A percentile compares a stretch with the other conserved stretches of the same genome.
These are phyloP conservation scores for Rubroshorea leprosula DNA, from an alignment of 345 rosid genomes.

Conservation along the genomic window DNA sequence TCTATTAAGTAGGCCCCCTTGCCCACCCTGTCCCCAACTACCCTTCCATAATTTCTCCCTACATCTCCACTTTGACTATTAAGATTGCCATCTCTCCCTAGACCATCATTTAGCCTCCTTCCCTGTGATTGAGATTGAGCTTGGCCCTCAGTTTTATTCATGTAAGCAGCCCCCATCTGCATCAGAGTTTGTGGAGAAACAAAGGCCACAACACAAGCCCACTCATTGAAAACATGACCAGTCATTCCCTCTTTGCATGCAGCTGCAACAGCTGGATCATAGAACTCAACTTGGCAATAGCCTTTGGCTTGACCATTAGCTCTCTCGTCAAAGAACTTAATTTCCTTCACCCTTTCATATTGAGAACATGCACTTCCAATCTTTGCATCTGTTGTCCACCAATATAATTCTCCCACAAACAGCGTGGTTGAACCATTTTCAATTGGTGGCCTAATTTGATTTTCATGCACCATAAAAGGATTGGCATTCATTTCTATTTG, in stretches of 20 bases:
- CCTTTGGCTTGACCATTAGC: conserved; percentile 91
- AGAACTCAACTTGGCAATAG: conserved; percentile 82
- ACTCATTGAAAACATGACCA: conserved; percentile 61
- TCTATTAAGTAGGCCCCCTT: conserved; percentile 48
- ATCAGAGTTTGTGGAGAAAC: conserved; percentile 77
- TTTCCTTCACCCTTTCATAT: conserved; percentile 75
- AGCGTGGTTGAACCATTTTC: conserved; percentile 71
- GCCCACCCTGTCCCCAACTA: conserved; percentile 69
- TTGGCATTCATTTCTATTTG: conserved; percentile 41
- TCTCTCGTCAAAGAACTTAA: conserved; percentile 79
- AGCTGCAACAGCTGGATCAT: conserved; percentile 58
- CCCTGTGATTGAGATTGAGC: conserved; percentile 58
- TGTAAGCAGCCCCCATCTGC: conserved; percentile 73
- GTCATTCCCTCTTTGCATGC: conserved; percentile 85
- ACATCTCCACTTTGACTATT: conserved; percentile 63
- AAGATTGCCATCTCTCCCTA: conserved; percentile 58
- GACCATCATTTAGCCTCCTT: conserved; percentile 69
- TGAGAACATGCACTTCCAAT: conserved; percentile 60
- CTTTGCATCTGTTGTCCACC: conserved; percentile 95
- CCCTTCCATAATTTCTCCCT: conserved; percentile 71
- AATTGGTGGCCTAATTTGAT: conserved; percentile 48
- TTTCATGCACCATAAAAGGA: conserved; percentile 42
- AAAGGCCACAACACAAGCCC: conserved; percentile 80
- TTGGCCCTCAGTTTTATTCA: conserved; percentile 59
- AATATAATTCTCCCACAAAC: conserved; percentile 74